These are phyloP conservation scores for Pyricularia pennisetigena DNA, from an alignment of 2,329 filamentous ascomycete species.

Conservation along the genomic window DNA sequence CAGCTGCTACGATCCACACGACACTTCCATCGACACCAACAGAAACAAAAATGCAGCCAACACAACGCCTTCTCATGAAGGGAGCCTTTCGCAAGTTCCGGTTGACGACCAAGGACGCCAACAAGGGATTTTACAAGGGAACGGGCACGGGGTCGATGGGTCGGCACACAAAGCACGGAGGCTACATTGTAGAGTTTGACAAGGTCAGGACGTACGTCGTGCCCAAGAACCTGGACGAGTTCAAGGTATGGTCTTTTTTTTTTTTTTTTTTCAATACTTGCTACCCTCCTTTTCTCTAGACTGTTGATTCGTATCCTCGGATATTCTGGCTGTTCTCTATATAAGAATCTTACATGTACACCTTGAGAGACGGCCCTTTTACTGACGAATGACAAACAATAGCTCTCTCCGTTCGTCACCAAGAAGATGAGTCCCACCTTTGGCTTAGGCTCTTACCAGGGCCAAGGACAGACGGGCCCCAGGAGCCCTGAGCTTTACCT, in stretches of 20 bases:
- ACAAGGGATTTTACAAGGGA: constrained; percentile 95
- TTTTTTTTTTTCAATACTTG: background rate
- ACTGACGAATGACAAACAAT: background rate
- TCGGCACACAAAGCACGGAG: constrained; percentile 70
- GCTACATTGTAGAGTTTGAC: constrained; percentile 72
- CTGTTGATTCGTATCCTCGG: background rate
- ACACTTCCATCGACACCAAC: background rate
- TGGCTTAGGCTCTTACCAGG: constrained; percentile 31
- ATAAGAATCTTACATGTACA: background rate
- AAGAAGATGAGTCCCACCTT: constrained; percentile 41
- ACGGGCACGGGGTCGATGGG: constrained; percentile 84
- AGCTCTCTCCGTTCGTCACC: constrained; percentile 77
- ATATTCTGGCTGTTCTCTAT: background rate
- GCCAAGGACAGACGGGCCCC: constrained; percentile 44
- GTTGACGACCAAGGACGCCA: constrained; percentile 87
- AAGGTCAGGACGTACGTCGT: constrained; percentile 90
- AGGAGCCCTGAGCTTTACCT: constrained; percentile 54
- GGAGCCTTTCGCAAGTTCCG: constrained; percentile 63
- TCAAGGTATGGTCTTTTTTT: constrained; percentile 47
- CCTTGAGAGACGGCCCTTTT: background rate
- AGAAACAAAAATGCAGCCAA: constrained; percentile 51
- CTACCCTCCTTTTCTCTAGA: background rate
- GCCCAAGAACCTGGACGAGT: constrained; percentile 57
- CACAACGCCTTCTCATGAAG: constrained; percentile 46
- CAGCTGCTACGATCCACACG: background rate